Evolutionary conservation across 2,329 filamentous ascomycete species (phyloP), one percentile per base, ranked within the genome.

Genomic region (Ascomycota sp.): DNA sequence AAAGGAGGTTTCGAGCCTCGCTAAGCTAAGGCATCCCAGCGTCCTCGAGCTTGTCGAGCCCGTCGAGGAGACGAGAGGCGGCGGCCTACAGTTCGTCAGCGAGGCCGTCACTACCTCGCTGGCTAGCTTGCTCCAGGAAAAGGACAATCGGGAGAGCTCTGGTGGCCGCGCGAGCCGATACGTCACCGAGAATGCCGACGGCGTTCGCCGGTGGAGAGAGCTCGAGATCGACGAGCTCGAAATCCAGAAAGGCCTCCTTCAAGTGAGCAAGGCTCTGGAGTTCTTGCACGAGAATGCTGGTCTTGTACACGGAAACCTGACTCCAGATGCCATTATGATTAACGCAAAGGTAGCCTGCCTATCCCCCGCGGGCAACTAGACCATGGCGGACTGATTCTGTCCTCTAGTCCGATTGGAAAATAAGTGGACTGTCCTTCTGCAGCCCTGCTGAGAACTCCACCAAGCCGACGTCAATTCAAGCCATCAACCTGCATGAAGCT

Each of bases 191-290:
- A 77, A 83, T 40, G 61, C 74, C 1, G 75, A 85, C 40, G 79
- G 79, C 23, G 70, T 69, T 29, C 64, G 71, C 38, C 66, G 73
- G 41, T 63, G 81, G 42, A 66, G 79, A 41, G 85, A 95, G 45
- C 53, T 94, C 10, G 86, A 95, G 49, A 81, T 98, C 36, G 89
- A 98, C 47, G 89, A 95, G 55, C 59, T 98, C 34, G 89, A 98
- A 53, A 91, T 95, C 42, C 89, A 98, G 50, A 98, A 98, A 53
- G 89, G 89, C 0, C 52, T 98, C 37, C 57, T 95, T 35, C 89
- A 98, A 51, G 68, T 98, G 37, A 85, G 77, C 45, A 94, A 94
- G 50, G 86, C 85, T 3, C 61, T 95, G 20, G 86, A 95, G 52
- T 95, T 95, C 47, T 56, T 95, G 35, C 86, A 95, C 47, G 86